phyloP scores from a whole-genome alignment of 1,139 yeast genomes.

The Kurtzmaniella natalensis region DNA sequence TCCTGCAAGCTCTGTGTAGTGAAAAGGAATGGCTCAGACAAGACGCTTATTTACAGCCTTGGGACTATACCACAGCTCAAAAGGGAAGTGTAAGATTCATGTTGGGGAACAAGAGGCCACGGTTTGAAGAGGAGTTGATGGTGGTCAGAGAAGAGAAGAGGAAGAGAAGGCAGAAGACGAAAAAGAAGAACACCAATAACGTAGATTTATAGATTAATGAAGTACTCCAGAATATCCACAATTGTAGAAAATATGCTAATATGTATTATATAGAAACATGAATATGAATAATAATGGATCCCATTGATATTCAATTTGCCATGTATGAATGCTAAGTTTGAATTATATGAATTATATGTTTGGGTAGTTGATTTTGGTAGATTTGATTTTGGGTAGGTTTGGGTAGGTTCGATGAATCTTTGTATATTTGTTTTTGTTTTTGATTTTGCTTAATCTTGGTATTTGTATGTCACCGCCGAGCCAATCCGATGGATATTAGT shows the following conservation, averaged over 20 bases:
- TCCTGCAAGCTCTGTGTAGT: conserved; percentile 36
- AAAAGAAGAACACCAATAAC: background rate
- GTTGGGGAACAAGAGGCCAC: conserved; percentile 45
- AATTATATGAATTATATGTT: no score
- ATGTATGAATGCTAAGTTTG: no score
- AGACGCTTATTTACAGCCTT: conserved; percentile 47
- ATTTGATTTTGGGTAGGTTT: no score
- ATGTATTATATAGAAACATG: no score
- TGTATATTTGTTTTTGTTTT: no score
- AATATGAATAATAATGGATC: no score
- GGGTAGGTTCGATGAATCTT: no score
- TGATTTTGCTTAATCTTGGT: conserved; percentile 15
- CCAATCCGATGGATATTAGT: conserved; percentile 72
- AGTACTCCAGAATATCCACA: background rate
- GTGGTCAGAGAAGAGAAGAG: conserved; percentile 8
- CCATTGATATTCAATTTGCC: no score
- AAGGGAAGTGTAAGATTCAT: conserved; percentile 55
- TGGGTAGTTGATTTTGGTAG: no score
- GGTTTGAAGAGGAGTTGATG: conserved; percentile 28
- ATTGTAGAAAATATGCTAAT: background rate
- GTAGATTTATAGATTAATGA: no score
- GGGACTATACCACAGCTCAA: conserved; percentile 43
- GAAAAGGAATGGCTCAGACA: conserved; percentile 33
- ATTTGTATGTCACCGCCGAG: conserved; percentile 69
- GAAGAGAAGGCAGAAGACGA: conserved; percentile 4